Percentiles rank a stretch among this genome's conserved stretches.
Conservation (phyloP, 768 basidiomycete genomes). For the Trametes maxima region DNA sequence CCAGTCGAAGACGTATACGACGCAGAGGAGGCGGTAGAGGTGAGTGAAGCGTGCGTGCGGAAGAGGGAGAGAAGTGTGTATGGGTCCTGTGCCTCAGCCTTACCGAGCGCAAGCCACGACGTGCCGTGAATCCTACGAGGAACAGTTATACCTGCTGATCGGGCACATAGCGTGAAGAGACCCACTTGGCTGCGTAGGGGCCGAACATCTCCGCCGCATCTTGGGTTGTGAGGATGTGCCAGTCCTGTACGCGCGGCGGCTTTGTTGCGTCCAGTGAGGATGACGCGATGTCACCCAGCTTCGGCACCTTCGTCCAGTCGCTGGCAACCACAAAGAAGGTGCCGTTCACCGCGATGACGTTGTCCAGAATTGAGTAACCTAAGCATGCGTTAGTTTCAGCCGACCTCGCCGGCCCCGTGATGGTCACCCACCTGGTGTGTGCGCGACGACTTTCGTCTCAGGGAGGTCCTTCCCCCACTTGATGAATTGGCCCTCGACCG, state of each 20-base stretch:
- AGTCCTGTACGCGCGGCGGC: slow-evolving; percentile 52
- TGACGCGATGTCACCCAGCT: slow-evolving; percentile 51
- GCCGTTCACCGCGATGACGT: slow-evolving; percentile 73
- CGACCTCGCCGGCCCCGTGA: neutral
- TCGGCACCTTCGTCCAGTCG: slow-evolving; percentile 60
- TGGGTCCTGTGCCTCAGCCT: slow-evolving; percentile 48
- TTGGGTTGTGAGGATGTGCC: slow-evolving; percentile 44
- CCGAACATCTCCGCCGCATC: slow-evolving; percentile 33
- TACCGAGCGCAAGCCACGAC: slow-evolving; percentile 54
- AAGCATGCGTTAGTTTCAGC: slow-evolving; percentile 7
- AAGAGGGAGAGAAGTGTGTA: slow-evolving; percentile 77
- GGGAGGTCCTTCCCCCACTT: slow-evolving; percentile 62
- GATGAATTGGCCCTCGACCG: slow-evolving; percentile 55
- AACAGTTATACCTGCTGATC: neutral
- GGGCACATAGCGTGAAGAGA: neutral
- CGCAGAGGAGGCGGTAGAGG: slow-evolving; percentile 18
- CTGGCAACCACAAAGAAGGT: slow-evolving; percentile 78
- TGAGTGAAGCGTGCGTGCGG: slow-evolving; percentile 62
- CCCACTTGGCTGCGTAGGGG: slow-evolving; percentile 33
- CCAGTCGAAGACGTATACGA: slow-evolving; percentile 29
- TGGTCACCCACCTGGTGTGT: slow-evolving; percentile 58
- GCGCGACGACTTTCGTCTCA: slow-evolving; percentile 55
- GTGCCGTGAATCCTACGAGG: slow-evolving; percentile 29
- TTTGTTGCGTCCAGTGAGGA: slow-evolving; percentile 38
- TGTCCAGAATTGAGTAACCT: slow-evolving; percentile 88